A percentile compares a stretch with the other conserved stretches of the same genome.
Evolutionary conservation across 129 eudicot genomes (phyloP).

Genomic region (sunflower (Helianthus annuus)): HanXRQr2.0-SUNRISE NC_035436.2:207146231-207146730

Average conservation of each 20-base stretch:
- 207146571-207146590: slow-evolving; percentile 39
- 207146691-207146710: slow-evolving; percentile 83
- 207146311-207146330: slow-evolving; percentile 1
- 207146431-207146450: slow-evolving; percentile 17
- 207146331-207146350: slow-evolving; percentile 8
- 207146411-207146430: slow-evolving; percentile 22
- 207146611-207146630: slow-evolving; percentile 71
- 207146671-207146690: slow-evolving; percentile 86
- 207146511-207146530: slow-evolving; percentile 20
- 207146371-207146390: slow-evolving; percentile 3
- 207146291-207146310: too few species aligned
- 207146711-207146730: slow-evolving; percentile 95
- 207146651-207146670: slow-evolving; percentile 82
- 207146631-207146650: slow-evolving; percentile 78
- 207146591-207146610: slow-evolving; percentile 76
- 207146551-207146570: slow-evolving; percentile 25
- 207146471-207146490: slow-evolving; percentile 25
- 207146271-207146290: too few species aligned
- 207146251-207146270: too few species aligned
- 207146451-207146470: slow-evolving; percentile 24
- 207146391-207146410: not conserved
- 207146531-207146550: slow-evolving; percentile 23
- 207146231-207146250: too few species aligned
- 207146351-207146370: slow-evolving; percentile 6
- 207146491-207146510: slow-evolving; percentile 19